These are phyloP conservation scores for Aspergillus ustus DNA, from an alignment of 2,329 filamentous ascomycete species.

Conservation along the genomic window DNA sequence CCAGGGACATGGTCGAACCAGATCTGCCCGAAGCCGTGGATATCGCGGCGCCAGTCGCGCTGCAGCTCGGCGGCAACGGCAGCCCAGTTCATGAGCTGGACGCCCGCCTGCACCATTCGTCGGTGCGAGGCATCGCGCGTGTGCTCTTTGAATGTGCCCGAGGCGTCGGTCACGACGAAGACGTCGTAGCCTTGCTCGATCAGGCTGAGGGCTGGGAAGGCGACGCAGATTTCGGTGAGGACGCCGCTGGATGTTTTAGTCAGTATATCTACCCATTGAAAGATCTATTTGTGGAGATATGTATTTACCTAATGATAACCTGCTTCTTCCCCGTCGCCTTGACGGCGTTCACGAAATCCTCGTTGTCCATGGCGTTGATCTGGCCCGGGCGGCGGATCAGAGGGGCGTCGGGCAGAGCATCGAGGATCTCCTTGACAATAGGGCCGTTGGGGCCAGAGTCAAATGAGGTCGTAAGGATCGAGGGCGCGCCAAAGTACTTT, in stretches of 20 bases:
- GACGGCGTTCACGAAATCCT: not conserved
- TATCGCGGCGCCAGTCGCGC: not conserved
- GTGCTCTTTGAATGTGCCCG: not conserved
- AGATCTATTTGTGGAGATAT: not conserved
- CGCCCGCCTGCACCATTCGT: not conserved
- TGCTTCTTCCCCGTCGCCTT: not conserved
- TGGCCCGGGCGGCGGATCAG: slow-evolving; percentile 4
- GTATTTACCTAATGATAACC: not conserved
- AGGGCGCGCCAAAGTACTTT: not conserved
- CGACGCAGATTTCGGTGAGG: not conserved
- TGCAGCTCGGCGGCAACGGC: not conserved
- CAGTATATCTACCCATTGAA: not conserved
- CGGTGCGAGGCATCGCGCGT: not conserved
- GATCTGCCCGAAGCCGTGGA: not conserved
- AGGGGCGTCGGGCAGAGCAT: not conserved
- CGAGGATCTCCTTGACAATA: slow-evolving; percentile 3
- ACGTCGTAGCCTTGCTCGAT: slow-evolving; percentile 2
- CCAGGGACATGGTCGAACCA: slow-evolving; percentile 1
- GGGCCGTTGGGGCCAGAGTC: slow-evolving; percentile 3
- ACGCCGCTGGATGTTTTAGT: not conserved
- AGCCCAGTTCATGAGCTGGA: slow-evolving; percentile 1
- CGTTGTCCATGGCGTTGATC: slow-evolving; percentile 1
- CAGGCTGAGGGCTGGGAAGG: not conserved
- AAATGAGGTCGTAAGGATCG: not conserved
- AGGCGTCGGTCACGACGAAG: not conserved